Conservation (phyloP, 192 early-diverging fungal species). For the Chytriomyces hyalinus region DNA sequence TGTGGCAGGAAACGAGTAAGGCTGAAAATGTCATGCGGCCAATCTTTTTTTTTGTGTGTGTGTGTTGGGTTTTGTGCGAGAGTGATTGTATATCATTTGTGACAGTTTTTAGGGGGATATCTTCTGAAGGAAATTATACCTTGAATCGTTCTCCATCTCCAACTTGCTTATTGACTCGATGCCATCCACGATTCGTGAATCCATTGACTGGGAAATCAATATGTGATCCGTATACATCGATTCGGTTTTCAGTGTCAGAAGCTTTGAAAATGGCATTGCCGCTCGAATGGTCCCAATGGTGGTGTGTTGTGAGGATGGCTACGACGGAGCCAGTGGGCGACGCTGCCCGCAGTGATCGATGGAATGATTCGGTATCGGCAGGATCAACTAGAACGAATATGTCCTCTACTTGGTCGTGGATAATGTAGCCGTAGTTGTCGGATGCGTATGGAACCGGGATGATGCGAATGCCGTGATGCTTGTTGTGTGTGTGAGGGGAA, state of each 20-base stretch:
- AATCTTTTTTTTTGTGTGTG: background rate
- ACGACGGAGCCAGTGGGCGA: background rate
- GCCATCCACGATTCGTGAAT: background rate
- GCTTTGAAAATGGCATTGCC: background rate
- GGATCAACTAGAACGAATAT: background rate
- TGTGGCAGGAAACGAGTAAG: conserved; percentile 18
- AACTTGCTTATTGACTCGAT: conserved; percentile 10
- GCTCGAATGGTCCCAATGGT: conserved; percentile 22
- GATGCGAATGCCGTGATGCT: conserved; percentile 6
- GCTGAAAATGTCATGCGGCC: background rate
- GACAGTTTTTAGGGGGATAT: too few species aligned
- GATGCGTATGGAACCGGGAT: conserved; percentile 18
- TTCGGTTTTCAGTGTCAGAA: background rate
- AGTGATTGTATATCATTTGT: too few species aligned
- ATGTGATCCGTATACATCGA: conserved; percentile 15
- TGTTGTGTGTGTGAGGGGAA: background rate
- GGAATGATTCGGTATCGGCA: conserved; percentile 1
- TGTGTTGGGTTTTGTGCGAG: too few species aligned
- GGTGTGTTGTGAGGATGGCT: conserved; percentile 13
- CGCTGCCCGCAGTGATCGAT: background rate
- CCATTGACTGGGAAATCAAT: conserved; percentile 24
- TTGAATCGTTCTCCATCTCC: background rate
- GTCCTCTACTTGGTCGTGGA: background rate
- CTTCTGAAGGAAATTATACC: too few species aligned
- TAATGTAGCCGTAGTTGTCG: conserved; percentile 23